Evolutionary conservation across 371 early-diverging fungal genomes (phyloP).

Genomic region (Thermomucor indicae-seudaticae): DNA sequence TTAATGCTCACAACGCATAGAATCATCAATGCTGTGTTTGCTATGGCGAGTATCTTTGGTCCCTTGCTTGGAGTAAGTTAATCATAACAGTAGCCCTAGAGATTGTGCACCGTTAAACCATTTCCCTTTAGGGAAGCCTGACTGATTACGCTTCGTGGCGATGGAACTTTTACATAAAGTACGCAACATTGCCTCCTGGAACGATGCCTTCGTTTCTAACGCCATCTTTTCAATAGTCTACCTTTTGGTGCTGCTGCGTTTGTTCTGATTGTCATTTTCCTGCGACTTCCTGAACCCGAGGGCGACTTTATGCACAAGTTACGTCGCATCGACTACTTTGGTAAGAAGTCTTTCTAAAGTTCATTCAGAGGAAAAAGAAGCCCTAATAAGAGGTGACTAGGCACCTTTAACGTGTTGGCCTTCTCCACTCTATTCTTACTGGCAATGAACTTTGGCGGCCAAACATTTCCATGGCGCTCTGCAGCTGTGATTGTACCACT

Average conservation of each 20-base stretch:
- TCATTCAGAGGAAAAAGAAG: neutral
- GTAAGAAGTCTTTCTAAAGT: neutral
- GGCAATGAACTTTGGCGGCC: conserved; percentile 48
- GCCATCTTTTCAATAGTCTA: conserved; percentile 20
- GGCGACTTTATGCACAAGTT: conserved; percentile 31
- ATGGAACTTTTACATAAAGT: conserved; percentile 52
- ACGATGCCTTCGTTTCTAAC: neutral
- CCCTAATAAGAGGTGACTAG: neutral
- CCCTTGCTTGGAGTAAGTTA: conserved; percentile 37
- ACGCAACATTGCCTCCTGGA: conserved; percentile 6
- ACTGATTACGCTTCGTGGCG: conserved; percentile 42
- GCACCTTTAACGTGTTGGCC: conserved; percentile 34
- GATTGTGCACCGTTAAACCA: neutral
- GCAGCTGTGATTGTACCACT: conserved; percentile 59
- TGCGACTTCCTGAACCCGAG: conserved; percentile 23
- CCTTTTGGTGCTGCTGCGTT: conserved; percentile 43
- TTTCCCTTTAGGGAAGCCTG: conserved; percentile 26
- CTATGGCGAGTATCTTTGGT: conserved; percentile 33
- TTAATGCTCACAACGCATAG: neutral
- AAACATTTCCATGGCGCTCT: conserved; percentile 58
- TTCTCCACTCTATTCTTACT: conserved; percentile 39
- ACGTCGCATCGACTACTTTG: conserved; percentile 36
- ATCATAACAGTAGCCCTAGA: neutral
- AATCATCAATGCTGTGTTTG: conserved; percentile 44
- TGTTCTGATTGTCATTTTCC: conserved; percentile 23